Evolutionary conservation across 768 basidiomycete genomes (phyloP), one percentile per base, ranked within the genome.

Genomic region (Lepiota venenata): DNA sequence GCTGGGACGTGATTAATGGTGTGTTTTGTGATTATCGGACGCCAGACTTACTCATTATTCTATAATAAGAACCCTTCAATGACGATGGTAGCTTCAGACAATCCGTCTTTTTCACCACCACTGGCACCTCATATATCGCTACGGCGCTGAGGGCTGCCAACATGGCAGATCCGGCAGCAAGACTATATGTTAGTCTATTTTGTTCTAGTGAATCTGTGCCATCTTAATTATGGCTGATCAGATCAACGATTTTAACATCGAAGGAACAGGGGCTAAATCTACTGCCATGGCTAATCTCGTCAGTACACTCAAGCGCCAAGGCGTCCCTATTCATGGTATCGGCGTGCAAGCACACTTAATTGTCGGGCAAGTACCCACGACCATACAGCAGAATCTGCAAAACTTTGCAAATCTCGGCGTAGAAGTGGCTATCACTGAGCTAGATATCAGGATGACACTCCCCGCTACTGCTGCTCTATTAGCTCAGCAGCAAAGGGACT

Each of bases 371-470:
- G 71, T 85, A 27, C 80, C 82, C 6, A 66, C 74, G 2, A 68
- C 70, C 10, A 65, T 85, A 43, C 66, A 74, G 55, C 64, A 73
- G 12, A 80, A 80, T 58, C 67, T 84, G 50, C 65, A 74, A 55
- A 66, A 72, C 48, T 79, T 85, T 63, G 74, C 79, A 4, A 75
- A 77, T 15, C 76, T 85, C 21, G 83, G 84, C 2, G 70, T 86
- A 35, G 84, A 85, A 57, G 78, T 84, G 29, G 83, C 83, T 4
- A 76, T 85, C 57, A 86, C 84, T 1, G 84, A 85, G 62, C 72
- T 86, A 36, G 84, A 85, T 59, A 80, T 80, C 60, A 71, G 83
- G 43, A 80, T 83, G 72, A 73, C 72, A 14, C 70, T 81, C 8
- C 83, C 82, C 16, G 72, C 69, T 8, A 82, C 81, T 1, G 56